phyloP scores from a whole-genome alignment of 2,329 filamentous ascomycete species.

The Hypomyces rosellus region DNA sequence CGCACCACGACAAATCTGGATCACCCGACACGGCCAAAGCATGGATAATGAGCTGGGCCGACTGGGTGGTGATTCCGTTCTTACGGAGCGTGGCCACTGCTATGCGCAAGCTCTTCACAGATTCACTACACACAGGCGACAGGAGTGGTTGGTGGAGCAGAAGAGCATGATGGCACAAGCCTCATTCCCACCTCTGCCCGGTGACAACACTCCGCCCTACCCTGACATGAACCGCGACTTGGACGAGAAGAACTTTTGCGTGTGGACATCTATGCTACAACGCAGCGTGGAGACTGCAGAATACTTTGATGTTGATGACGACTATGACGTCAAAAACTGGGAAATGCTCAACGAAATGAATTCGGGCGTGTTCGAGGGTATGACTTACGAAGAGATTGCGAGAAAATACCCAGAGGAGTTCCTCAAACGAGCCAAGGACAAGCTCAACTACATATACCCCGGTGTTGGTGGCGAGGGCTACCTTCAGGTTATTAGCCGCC shows the following conservation, averaged over 20 bases:
- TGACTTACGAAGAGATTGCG: constrained; percentile 89
- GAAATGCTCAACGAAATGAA: constrained; percentile 97
- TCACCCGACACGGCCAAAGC: constrained; percentile 91
- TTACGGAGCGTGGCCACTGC: constrained; percentile 71
- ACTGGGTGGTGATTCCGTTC: constrained; percentile 81
- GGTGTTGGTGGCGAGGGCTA: constrained; percentile 95
- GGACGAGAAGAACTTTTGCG: constrained; percentile 85
- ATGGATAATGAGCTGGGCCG: constrained; percentile 80
- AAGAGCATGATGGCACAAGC: constrained; percentile 68
- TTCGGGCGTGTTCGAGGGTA: constrained; percentile 84
- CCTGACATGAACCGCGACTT: constrained; percentile 69
- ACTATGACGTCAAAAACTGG: constrained; percentile 96
- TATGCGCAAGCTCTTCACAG: constrained; percentile 75
- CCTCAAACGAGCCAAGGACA: constrained; percentile 70
- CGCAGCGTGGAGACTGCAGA: constrained; percentile 83
- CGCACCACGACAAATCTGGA: constrained; percentile 94
- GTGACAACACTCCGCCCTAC: constrained; percentile 91
- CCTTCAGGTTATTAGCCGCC: constrained; percentile 90
- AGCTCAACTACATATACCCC: constrained; percentile 93
- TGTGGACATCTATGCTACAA: constrained; percentile 97
- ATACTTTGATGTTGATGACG: constrained; percentile 83
- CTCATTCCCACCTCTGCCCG: constrained; percentile 82
- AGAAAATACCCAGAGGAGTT: constrained; percentile 76
- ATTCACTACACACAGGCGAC: constrained; percentile 77
- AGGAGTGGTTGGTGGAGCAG: constrained; percentile 77